Conservation (phyloP, 176 grass and related monocot species). For the Ananas comosus region DNA sequence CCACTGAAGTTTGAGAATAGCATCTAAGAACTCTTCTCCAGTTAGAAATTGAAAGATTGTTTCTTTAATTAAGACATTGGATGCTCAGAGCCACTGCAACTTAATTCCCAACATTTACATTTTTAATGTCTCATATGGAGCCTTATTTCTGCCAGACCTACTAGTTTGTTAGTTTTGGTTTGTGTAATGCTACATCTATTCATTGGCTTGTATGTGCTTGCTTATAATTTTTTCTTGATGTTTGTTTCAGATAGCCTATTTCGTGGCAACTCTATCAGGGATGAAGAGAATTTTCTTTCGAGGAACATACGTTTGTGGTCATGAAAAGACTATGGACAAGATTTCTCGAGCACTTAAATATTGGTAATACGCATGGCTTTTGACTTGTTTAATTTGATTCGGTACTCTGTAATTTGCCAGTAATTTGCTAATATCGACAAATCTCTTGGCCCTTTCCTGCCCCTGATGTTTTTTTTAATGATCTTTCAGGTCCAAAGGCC, state of each 20-base stretch:
- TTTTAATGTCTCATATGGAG: neutral
- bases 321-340: slow-evolving; percentile 93
- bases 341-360: slow-evolving; percentile 92
- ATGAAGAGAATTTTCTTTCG: slow-evolving; percentile 93
- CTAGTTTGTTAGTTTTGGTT: neutral
- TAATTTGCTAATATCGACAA: neutral
- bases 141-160: neutral
- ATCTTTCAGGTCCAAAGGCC: slow-evolving; percentile 83
- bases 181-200: neutral
- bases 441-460: neutral
- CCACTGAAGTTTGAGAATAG: neutral
- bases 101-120: neutral
- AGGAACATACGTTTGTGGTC: slow-evolving; percentile 88
- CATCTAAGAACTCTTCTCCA: neutral
- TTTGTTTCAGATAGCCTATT: slow-evolving; percentile 81
- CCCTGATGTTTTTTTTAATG: neutral
- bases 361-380: slow-evolving; percentile 43
- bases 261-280: slow-evolving; percentile 91
- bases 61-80: neutral
- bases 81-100: neutral
- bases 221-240: neutral
- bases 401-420: neutral
- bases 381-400: neutral
- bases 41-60: neutral
- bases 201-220: neutral